Base-by-base conservation (phyloP, 495 filamentous ascomycete species). In the Mycothermus thermophilus region DNA sequence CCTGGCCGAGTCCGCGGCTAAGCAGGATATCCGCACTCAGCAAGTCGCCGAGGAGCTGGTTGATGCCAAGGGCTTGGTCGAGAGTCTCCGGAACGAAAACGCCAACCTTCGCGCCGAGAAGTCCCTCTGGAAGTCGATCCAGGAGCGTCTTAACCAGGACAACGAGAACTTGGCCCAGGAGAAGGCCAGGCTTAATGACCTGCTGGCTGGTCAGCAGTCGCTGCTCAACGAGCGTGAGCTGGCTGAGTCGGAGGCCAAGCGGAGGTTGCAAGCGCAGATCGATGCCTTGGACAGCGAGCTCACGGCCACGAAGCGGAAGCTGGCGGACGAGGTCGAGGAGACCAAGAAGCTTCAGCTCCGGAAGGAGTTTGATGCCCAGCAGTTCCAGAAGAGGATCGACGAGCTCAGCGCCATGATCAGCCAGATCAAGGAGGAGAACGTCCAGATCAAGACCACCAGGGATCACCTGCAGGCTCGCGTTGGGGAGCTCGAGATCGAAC, bases 21-120 rank as follows among this genome's bases (percentile, higher is more conserved):
- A 84, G 50, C 85, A 93, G 45, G 90, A 99, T 38, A 59, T 94
- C 22, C 74, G 72, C 25, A 88, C 78, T 9, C 90, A 95, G 45
- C 84, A 94, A 57, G 78, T 84, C 29, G 82, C 84, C 0, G 92
- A 99, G 58, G 88, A 99, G 46, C 67, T 95, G 0, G 75, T 95
- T 7, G 90, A 93, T 52, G 75, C 79, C 1, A 80, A 79, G 44
- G 80, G 75, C 38, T 54, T 88, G 23, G 62, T 77, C 8, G 88
- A 97, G 46, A 86, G 83, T 46, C 70, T 96, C 59, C 82, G 86
- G 14, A 84, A 78, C 29, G 90, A 96, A 44, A 88, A 72, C 40
- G 80, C 85, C 13, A 94, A 93, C 53, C 73, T 93, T 8, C 92
- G 88, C 54, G 87, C 87, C 0, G 88, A 95, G 49, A 92, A 88